Percentiles rank a stretch among this genome's conserved stretches.
These are phyloP conservation scores for Botrytis galanthina DNA, from an alignment of 2,329 filamentous ascomycete species.

Conservation along the genomic window DNA sequence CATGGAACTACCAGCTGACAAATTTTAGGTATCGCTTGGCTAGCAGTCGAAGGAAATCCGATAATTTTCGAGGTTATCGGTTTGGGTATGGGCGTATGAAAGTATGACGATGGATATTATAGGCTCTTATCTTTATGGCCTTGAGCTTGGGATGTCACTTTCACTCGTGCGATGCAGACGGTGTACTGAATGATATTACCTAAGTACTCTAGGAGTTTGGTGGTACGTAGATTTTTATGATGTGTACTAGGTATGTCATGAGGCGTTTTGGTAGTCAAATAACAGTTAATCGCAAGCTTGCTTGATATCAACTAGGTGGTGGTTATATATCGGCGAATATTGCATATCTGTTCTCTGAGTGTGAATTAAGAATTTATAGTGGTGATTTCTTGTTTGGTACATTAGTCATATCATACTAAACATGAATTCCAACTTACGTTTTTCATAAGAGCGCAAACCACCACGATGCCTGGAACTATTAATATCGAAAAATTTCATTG, in stretches of 20 bases:
- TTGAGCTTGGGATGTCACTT: not conserved
- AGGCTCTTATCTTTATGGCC: not conserved
- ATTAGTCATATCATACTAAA: not conserved
- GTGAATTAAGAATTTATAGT: not conserved
- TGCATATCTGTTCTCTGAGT: not conserved
- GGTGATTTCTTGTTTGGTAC: not conserved
- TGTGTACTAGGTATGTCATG: constrained; percentile 1
- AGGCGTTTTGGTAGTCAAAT: constrained; percentile 17
- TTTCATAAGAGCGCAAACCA: not conserved
- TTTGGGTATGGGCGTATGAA: constrained; percentile 39
- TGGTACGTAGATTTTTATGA: constrained; percentile 7
- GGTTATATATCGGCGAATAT: not conserved
- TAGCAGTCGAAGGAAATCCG: constrained; percentile 56
- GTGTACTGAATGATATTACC: not conserved
- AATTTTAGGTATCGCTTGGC: constrained; percentile 70
- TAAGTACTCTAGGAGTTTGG: constrained; percentile 7
- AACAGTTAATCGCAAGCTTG: not conserved
- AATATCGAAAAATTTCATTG: not conserved
- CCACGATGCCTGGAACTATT: too few relatives aligned
- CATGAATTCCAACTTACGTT: too few relatives aligned
- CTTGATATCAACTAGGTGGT: not conserved
- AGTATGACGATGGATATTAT: not conserved
- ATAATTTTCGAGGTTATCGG: constrained; percentile 45
- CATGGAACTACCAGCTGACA: constrained; percentile 16
- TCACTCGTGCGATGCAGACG: not conserved